Percentiles rank a stretch among this genome's conserved stretches.
Conservation (phyloP, 495 filamentous ascomycete species). For the Podospora pseudopauciseta region DNA sequence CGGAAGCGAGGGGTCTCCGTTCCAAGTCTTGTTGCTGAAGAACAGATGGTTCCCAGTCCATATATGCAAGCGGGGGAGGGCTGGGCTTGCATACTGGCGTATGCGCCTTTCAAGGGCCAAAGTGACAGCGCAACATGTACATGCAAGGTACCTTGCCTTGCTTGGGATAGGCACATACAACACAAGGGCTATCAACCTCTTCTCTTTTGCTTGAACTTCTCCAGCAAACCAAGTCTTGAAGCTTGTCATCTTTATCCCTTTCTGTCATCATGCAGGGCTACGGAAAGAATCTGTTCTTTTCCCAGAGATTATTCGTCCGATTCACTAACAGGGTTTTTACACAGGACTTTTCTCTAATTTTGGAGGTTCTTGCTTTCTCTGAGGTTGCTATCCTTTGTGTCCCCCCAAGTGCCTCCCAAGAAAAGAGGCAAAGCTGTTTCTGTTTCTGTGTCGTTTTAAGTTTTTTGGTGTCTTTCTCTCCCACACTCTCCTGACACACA, state of each 20-base stretch:
- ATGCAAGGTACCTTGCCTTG: background rate
- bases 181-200: background rate
- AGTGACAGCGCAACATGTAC: background rate
- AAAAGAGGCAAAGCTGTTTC: background rate
- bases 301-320: background rate
- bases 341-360: background rate
- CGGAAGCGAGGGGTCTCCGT: background rate
- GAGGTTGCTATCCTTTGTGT: background rate
- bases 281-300: background rate
- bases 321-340: background rate
- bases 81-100: background rate
- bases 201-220: background rate
- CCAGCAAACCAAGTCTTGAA: background rate
- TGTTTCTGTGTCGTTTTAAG: background rate
- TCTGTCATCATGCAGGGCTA: background rate
- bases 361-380: background rate
- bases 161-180: background rate
- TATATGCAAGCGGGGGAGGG: background rate
- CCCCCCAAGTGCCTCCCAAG: background rate
- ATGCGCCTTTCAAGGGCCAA: background rate
- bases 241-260: background rate
- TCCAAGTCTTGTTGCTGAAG: slow-evolving; percentile 1
- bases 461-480: background rate
- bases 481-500: background rate
- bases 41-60: background rate